A percentile compares a stretch with the other conserved stretches of the same genome.
phyloP scores from a whole-genome alignment of 495 filamentous ascomycete species.

The Pseudevernia furfuracea region DNA sequence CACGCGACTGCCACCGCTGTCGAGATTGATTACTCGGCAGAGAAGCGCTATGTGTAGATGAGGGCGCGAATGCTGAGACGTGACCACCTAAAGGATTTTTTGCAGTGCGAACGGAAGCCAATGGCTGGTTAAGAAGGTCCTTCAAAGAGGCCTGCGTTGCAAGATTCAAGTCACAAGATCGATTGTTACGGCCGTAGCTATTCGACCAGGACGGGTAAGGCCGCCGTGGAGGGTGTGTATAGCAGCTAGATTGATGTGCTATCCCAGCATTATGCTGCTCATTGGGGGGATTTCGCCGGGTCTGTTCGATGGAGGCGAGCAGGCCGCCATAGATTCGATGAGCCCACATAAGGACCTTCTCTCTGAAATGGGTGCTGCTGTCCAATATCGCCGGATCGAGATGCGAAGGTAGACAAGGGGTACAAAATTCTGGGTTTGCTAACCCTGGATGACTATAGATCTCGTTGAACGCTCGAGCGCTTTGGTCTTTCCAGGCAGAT shows the following conservation, averaged over 20 bases:
- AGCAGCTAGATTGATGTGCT: conserved; percentile 11
- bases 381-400: neutral
- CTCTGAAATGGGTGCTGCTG: conserved; percentile 59
- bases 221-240: conserved; percentile 15
- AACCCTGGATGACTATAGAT: conserved; percentile 1
- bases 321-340: conserved; percentile 85
- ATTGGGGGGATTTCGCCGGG: conserved; percentile 33
- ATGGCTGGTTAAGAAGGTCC: neutral
- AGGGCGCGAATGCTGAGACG: neutral
- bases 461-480: conserved; percentile 6
- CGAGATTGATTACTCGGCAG: neutral
- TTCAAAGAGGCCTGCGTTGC: neutral
- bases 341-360: conserved; percentile 75
- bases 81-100: conserved; percentile 1
- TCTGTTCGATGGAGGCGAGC: conserved; percentile 63
- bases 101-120: conserved; percentile 1
- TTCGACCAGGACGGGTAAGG: conserved; percentile 25
- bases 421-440: neutral
- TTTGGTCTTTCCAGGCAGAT: conserved; percentile 15
- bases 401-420: neutral
- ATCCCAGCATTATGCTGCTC: conserved; percentile 11
- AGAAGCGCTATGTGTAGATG: neutral
- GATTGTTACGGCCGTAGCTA: conserved; percentile 11
- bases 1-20: conserved; percentile 12
- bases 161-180: conserved; percentile 1